Evolutionary conservation across 1,284 basidiomycete genomes (phyloP).

Genomic region (Cutaneotrichosporon curvatum): DNA sequence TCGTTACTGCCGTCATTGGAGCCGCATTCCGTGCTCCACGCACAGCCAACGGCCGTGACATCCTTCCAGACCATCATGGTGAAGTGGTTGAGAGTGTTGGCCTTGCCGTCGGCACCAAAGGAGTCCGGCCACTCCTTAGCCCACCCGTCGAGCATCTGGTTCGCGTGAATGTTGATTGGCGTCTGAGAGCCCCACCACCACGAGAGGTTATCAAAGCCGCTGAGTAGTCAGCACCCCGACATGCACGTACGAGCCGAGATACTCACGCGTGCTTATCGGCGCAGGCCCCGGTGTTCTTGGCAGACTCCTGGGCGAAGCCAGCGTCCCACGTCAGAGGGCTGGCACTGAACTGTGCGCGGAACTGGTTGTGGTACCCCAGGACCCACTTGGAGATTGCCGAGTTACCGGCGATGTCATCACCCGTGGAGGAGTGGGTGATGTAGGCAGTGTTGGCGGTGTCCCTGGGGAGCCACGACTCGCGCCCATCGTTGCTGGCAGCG

Average conservation of each 20-base stretch:
- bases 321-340: conserved; percentile 5
- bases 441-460: background rate
- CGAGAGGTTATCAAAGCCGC: conserved; percentile 8
- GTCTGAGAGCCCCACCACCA: background rate
- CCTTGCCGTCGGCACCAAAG: conserved; percentile 12
- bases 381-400: conserved; percentile 2
- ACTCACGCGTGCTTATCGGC: conserved; percentile 1
- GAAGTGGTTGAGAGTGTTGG: conserved; percentile 23
- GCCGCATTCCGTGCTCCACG: conserved; percentile 2
- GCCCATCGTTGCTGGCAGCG: too few relatives aligned
- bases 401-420: conserved; percentile 16
- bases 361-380: conserved; percentile 12
- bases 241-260: too few relatives aligned
- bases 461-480: too few relatives aligned
- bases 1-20: too few relatives aligned
- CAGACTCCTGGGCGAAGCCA: background rate
- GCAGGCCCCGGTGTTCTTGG: background rate
- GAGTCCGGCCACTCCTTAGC: conserved; percentile 19
- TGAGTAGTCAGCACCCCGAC: too few relatives aligned
- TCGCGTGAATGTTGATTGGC: background rate
- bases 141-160: conserved; percentile 3
- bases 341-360: conserved; percentile 7
- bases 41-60: conserved; percentile 37
- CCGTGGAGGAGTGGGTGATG: conserved; percentile 44
- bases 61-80: conserved; percentile 41